phyloP scores from a whole-genome alignment of 2,329 filamentous ascomycete species.

The Thielaviopsis populi region DNA sequence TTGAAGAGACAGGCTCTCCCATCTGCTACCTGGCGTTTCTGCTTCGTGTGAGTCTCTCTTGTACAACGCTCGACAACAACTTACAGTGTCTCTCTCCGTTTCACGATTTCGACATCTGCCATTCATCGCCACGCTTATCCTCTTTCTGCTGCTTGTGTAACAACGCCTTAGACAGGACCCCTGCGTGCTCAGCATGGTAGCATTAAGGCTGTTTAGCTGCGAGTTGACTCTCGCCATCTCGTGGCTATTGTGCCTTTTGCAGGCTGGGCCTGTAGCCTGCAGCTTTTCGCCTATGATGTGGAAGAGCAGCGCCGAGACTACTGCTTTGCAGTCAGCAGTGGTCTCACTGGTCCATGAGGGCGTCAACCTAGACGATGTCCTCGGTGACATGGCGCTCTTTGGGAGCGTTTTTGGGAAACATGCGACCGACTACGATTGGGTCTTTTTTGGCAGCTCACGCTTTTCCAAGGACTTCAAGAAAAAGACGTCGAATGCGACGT shows the following conservation, averaged over 20 bases:
- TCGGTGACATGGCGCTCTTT: background rate
- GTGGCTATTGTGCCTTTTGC: background rate
- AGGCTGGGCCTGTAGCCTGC: background rate
- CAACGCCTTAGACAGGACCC: background rate
- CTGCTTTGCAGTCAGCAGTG: background rate
- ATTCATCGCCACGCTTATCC: background rate
- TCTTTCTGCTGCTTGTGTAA: background rate
- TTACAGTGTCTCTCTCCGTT: background rate
- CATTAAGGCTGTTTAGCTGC: background rate
- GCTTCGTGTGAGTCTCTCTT: background rate
- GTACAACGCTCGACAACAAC: background rate
- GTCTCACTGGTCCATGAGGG: background rate
- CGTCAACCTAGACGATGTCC: background rate
- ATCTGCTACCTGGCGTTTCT: background rate
- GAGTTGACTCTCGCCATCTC: background rate
- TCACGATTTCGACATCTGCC: background rate
- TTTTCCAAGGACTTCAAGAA: background rate
- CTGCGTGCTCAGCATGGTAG: background rate
- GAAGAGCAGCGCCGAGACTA: background rate
- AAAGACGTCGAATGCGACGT: background rate
- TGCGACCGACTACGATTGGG: background rate
- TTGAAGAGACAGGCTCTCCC: background rate
- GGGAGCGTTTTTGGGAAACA: background rate
- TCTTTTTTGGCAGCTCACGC: background rate
- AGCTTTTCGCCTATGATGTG: background rate